A percentile compares a stretch with the other conserved stretches of the same genome.
These are phyloP conservation scores for Kalmanozyma brasiliensis DNA, from an alignment of 1,284 basidiomycete species.

Conservation along the genomic window DNA sequence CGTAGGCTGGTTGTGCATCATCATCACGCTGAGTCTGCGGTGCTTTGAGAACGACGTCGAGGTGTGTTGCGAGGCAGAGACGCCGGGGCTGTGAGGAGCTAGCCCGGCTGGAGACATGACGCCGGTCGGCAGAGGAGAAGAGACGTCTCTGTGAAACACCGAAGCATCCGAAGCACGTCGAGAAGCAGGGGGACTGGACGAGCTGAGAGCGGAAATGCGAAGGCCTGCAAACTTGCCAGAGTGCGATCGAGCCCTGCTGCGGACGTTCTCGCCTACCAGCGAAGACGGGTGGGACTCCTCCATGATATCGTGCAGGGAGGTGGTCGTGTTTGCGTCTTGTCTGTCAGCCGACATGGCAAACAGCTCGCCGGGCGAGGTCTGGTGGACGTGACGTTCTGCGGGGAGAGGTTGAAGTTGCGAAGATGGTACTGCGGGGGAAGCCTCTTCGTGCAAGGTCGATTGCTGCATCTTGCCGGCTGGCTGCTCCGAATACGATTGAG, in stretches of 20 bases:
- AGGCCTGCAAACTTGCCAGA: conserved; percentile 47
- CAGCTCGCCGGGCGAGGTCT: conserved; percentile 13
- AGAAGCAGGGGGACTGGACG: conserved; percentile 15
- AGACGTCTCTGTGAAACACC: too few species aligned
- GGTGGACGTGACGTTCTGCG: conserved; percentile 1
- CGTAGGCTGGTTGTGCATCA: conserved; percentile 24
- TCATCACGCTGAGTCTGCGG: conserved; percentile 35
- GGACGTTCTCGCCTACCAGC: background rate
- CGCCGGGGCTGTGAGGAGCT: conserved; percentile 7
- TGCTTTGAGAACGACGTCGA: conserved; percentile 40
- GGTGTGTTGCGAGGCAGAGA: conserved; percentile 5
- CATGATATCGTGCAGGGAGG: conserved; percentile 42
- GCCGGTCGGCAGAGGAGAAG: conserved; percentile 36
- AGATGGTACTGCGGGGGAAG: conserved; percentile 1
- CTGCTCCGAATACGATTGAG: conserved; percentile 31
- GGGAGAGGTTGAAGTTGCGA: conserved; percentile 6
- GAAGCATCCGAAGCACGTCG: conserved; percentile 27
- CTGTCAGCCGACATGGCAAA: conserved; percentile 16
- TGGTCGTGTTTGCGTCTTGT: conserved; percentile 15
- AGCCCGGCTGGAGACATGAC: conserved; percentile 34
- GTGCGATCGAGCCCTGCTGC: conserved; percentile 25
- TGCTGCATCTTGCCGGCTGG: conserved; percentile 26
- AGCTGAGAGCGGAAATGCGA: conserved; percentile 35
- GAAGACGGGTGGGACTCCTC: conserved; percentile 26
- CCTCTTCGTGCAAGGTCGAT: conserved; percentile 18